A percentile compares a stretch with the other conserved stretches of the same genome.
Evolutionary conservation across 2,329 filamentous ascomycete genomes (phyloP).

Genomic region (Paracorniculantispora psalliotae): DNA sequence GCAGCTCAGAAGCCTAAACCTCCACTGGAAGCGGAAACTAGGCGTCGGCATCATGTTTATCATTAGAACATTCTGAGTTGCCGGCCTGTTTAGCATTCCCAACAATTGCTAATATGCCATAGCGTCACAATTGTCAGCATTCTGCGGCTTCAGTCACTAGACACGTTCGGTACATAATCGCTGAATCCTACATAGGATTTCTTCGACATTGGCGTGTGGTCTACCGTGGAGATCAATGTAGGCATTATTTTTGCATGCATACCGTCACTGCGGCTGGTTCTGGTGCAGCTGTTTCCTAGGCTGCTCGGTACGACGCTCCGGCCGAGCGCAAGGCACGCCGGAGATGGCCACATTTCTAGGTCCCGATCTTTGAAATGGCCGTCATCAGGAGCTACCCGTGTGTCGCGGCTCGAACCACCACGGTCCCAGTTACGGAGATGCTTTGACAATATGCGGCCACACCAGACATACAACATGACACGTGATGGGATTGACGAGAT

Average conservation of each 20-base stretch:
- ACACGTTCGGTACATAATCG: constrained; percentile 21
- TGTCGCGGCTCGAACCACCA: too few species aligned
- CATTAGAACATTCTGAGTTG: constrained; percentile 30
- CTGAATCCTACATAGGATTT: constrained; percentile 25
- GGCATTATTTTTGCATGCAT: constrained; percentile 31
- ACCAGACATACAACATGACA: too few species aligned
- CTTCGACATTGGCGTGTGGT: constrained; percentile 24
- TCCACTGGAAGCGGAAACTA: constrained; percentile 37
- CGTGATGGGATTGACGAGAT: too few species aligned
- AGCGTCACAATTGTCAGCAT: constrained; percentile 29
- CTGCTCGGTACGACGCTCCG: constrained; percentile 15
- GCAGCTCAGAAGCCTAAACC: constrained; percentile 29
- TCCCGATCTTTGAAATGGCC: too few species aligned
- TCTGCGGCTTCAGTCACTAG: constrained; percentile 26
- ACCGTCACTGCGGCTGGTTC: constrained; percentile 24
- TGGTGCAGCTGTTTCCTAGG: constrained; percentile 28
- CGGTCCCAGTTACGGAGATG: too few species aligned
- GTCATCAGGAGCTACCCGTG: too few species aligned
- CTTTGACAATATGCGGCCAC: too few species aligned
- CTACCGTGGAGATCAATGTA: constrained; percentile 28
- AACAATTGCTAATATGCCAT: constrained; percentile 2
- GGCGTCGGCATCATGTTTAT: constrained; percentile 38
- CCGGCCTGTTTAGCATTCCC: background rate
- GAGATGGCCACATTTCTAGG: too few species aligned
- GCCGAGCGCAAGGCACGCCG: too few species aligned